Percentiles rank a stretch among this genome's conserved stretches.
phyloP scores from a whole-genome alignment of 495 filamentous ascomycete genomes.

The Pseudevernia furfuracea region DNA sequence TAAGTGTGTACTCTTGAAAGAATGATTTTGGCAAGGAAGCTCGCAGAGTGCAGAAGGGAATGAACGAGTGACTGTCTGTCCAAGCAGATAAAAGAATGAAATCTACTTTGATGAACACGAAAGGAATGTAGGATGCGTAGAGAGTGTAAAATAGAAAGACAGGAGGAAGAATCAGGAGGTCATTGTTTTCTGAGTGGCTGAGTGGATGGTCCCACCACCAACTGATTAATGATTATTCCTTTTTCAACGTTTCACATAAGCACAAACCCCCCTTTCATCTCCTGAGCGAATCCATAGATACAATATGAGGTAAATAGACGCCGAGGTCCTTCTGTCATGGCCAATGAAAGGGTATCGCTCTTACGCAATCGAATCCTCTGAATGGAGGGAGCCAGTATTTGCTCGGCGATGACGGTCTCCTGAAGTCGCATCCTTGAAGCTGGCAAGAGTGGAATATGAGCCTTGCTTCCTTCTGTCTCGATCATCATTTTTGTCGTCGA shows the following conservation, averaged over 20 bases:
- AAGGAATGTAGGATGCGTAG: not conserved
- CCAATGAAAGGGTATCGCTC: not conserved
- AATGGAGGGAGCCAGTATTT: not conserved
- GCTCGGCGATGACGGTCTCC: not conserved
- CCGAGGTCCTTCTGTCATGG: not conserved
- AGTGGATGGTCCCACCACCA: not conserved
- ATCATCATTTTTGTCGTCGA: not conserved
- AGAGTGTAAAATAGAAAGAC: not conserved
- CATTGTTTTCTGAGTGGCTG: not conserved
- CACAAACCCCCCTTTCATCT: not conserved
- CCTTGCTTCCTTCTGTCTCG: not conserved
- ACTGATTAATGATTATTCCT: not conserved
- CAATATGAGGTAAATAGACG: not conserved
- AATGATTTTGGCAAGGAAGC: not conserved
- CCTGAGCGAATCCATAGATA: not conserved
- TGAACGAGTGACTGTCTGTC: not conserved
- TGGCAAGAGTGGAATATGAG: not conserved
- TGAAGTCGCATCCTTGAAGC: not conserved
- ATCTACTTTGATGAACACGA: not conserved
- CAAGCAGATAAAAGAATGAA: conserved; percentile 5
- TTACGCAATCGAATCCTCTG: conserved; percentile 3
- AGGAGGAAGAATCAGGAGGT: not conserved
- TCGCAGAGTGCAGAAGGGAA: not conserved
- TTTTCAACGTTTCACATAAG: not conserved
- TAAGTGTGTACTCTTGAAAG: not conserved